These are phyloP conservation scores for Cephaloascus fragrans DNA, from an alignment of 805 yeast genomes.

Conservation along the genomic window DNA sequence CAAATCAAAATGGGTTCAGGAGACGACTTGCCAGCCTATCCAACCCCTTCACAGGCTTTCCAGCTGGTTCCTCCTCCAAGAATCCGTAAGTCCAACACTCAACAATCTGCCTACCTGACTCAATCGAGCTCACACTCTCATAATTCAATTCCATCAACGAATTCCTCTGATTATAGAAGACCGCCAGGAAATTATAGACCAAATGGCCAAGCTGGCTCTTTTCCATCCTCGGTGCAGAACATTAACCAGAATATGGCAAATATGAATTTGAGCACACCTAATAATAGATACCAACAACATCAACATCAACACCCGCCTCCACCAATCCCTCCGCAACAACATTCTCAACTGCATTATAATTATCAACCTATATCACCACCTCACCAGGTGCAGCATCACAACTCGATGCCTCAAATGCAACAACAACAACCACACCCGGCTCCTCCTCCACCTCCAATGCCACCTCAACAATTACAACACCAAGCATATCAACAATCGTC, in stretches of 20 bases:
- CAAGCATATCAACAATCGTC: conserved; percentile 1
- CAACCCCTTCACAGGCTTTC: conserved; percentile 35
- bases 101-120: background rate
- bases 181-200: conserved; percentile 3
- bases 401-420: conserved; percentile 3
- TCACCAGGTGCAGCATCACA: conserved; percentile 5
- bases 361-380: conserved; percentile 8
- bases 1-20: background rate
- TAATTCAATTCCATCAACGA: too few species aligned
- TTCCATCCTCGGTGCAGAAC: conserved; percentile 7
- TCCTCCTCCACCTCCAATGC: conserved; percentile 6
- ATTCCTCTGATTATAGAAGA: too few species aligned
- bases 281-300: conserved; percentile 7
- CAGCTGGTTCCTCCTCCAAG: conserved; percentile 14
- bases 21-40: conserved; percentile 33
- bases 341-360: conserved; percentile 4
- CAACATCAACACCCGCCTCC: conserved; percentile 8
- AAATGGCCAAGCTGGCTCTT: background rate
- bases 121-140: background rate
- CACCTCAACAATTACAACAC: too few species aligned
- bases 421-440: conserved; percentile 5
- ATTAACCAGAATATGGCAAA: conserved; percentile 2
- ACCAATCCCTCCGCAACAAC: conserved; percentile 7
- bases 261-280: conserved; percentile 4
- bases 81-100: background rate